Evolutionary conservation across 495 filamentous ascomycete species (phyloP).

Genomic region (Lasiosphaeris hirsuta): DNA sequence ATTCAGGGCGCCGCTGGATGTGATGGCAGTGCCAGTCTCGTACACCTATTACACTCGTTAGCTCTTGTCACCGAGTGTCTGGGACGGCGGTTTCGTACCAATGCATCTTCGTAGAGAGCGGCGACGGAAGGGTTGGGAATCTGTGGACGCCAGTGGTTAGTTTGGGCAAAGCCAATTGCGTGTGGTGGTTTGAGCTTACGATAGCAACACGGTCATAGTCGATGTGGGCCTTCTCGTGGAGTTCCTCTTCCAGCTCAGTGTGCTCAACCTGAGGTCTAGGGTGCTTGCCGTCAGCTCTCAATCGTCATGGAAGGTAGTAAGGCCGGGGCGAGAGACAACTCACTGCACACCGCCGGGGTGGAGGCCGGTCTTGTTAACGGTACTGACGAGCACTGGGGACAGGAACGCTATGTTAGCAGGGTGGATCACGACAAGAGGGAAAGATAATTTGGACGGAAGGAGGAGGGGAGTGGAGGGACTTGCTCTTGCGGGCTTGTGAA

Average conservation of each 20-base stretch:
- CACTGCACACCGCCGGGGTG: slow-evolving; percentile 90
- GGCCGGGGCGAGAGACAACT: slow-evolving; percentile 37
- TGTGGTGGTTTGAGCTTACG: slow-evolving; percentile 43
- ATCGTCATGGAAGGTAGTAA: slow-evolving; percentile 12
- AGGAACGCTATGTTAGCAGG: slow-evolving; percentile 43
- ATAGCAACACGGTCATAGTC: slow-evolving; percentile 99
- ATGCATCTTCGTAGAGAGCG: slow-evolving; percentile 96
- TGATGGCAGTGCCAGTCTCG: slow-evolving; percentile 96
- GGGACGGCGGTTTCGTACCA: slow-evolving; percentile 42
- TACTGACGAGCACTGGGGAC: slow-evolving; percentile 62
- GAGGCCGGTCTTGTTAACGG: slow-evolving; percentile 83
- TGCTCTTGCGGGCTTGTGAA: slow-evolving; percentile 39
- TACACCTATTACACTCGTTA: slow-evolving; percentile 53
- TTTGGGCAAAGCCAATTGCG: slow-evolving; percentile 12
- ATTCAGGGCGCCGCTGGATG: slow-evolving; percentile 87
- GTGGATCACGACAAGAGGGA: slow-evolving; percentile 9
- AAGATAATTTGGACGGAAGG: slow-evolving; percentile 41
- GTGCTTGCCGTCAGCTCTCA: slow-evolving; percentile 10
- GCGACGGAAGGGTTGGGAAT: slow-evolving; percentile 87
- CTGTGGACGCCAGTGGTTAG: slow-evolving; percentile 42
- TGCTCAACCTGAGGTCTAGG: slow-evolving; percentile 76
- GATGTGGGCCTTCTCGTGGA: slow-evolving; percentile 97
- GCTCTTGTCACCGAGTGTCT: neutral
- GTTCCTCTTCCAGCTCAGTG: slow-evolving; percentile 93
- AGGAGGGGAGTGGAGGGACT: slow-evolving; percentile 18